A percentile compares a stretch with the other conserved stretches of the same genome.
Evolutionary conservation across 371 early-diverging fungal genomes (phyloP).

Genomic region (Nematocida parisii): DNA sequence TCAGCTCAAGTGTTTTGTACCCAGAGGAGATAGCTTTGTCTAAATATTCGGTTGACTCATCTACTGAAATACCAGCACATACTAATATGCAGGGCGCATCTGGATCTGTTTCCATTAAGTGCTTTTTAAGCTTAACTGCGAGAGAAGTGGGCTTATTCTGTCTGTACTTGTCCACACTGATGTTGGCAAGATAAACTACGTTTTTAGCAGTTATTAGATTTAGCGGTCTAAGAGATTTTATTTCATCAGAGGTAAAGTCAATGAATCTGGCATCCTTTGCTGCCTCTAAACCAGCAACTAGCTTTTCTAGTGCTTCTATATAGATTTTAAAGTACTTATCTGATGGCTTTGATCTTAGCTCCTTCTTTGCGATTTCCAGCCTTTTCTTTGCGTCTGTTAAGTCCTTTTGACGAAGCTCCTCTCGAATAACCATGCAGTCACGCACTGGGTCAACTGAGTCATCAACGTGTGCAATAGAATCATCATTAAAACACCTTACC

Average conservation of each 20-base stretch:
- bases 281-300: conserved; percentile 76
- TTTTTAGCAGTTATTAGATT: conserved; percentile 91
- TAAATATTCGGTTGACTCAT: conserved; percentile 74
- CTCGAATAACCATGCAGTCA: conserved; percentile 88
- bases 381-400: conserved; percentile 76
- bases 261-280: conserved; percentile 78
- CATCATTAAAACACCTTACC: conserved; percentile 83
- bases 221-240: conserved; percentile 82
- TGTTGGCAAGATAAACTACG: conserved; percentile 89
- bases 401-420: conserved; percentile 90
- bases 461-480: conserved; percentile 88
- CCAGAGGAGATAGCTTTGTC: conserved; percentile 82
- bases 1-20: conserved; percentile 79
- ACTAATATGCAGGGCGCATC: conserved; percentile 63
- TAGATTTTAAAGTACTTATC: conserved; percentile 66
- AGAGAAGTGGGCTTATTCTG: conserved; percentile 73
- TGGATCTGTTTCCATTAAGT: conserved; percentile 57
- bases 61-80: conserved; percentile 52
- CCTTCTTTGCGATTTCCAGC: conserved; percentile 60
- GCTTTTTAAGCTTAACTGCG: conserved; percentile 73
- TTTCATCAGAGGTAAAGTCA: conserved; percentile 75
- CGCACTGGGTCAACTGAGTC: conserved; percentile 85
- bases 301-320: conserved; percentile 72
- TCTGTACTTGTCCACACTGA: conserved; percentile 79
- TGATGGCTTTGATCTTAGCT: conserved; percentile 53